Conservation (phyloP, 108 stramenopile species). For the Nitzschia inconspicua region DNA sequence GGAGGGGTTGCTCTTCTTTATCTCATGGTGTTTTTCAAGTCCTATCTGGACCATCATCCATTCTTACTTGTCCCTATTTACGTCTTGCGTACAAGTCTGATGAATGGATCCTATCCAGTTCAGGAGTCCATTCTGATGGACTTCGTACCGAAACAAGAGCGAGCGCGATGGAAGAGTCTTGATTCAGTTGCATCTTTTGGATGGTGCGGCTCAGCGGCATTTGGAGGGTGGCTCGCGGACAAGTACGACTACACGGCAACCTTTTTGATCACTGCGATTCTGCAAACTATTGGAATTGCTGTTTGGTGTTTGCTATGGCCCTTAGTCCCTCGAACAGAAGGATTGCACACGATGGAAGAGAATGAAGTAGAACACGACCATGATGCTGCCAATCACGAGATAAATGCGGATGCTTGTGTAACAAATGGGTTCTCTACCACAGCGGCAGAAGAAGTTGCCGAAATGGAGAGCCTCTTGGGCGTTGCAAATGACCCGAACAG, state of each 20-base stretch:
- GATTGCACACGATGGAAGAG: background rate
- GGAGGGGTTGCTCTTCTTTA: conserved; percentile 35
- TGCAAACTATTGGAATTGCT: conserved; percentile 43
- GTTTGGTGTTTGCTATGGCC: conserved; percentile 33
- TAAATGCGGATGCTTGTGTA: no score
- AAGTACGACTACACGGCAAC: conserved; percentile 57
- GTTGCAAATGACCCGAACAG: no score
- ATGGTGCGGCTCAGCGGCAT: conserved; percentile 75
- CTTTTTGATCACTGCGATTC: conserved; percentile 58
- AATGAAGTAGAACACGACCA: no score
- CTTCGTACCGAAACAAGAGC: conserved; percentile 48
- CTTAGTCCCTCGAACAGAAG: conserved; percentile 45
- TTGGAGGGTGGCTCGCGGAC: conserved; percentile 67
- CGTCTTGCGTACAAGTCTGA: conserved; percentile 50
- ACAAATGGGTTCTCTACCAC: no score
- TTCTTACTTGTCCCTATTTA: conserved; percentile 49
- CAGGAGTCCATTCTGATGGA: conserved; percentile 66
- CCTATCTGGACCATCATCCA: conserved; percentile 29
- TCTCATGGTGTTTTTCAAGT: conserved; percentile 46
- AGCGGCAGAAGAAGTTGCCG: no score
- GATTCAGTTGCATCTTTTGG: conserved; percentile 63
- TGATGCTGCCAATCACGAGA: no score
- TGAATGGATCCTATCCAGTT: conserved; percentile 56
- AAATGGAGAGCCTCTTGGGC: no score
- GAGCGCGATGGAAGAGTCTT: conserved; percentile 65